Percentiles rank a stretch among this genome's conserved stretches.
Evolutionary conservation across 495 filamentous ascomycete species (phyloP).

Genomic region (Annulohypoxylon moriforme): DNA sequence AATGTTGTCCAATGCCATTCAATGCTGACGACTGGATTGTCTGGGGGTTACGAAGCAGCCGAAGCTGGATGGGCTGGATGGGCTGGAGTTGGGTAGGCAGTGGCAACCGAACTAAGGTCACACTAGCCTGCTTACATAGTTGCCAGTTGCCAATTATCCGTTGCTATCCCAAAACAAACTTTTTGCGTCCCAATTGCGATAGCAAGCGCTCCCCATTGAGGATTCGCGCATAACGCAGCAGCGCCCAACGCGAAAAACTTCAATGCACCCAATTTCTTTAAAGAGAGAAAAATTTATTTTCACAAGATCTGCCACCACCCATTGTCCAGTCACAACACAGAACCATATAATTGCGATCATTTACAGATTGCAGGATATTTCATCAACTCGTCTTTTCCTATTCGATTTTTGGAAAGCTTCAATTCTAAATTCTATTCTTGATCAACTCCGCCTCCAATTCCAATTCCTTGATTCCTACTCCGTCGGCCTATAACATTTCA

Average conservation of each 20-base stretch:
- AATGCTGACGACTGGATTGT: not conserved
- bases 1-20: not conserved
- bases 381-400: not conserved
- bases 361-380: not conserved
- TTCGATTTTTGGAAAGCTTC: constrained; percentile 9
- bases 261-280: constrained; percentile 30
- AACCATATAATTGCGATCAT: not conserved
- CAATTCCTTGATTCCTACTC: constrained; percentile 26
- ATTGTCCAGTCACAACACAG: constrained; percentile 31
- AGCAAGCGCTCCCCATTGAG: constrained; percentile 21
- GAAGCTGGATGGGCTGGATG: not conserved
- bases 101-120: not conserved
- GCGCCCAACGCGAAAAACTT: constrained; percentile 44
- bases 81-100: not conserved
- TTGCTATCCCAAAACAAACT: not conserved
- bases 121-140: not conserved
- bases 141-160: constrained; percentile 1
- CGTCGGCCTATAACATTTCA: constrained; percentile 12
- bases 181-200: constrained; percentile 10
- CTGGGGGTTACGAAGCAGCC: not conserved
- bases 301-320: constrained; percentile 16
- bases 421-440: constrained; percentile 4
- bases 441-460: constrained; percentile 21
- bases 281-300: constrained; percentile 5
- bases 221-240: constrained; percentile 37